Percentiles rank a stretch among this genome's conserved stretches.
Conservation (phyloP, 805 yeast species). For the Cyberlindnera xishuangbannaensis region DNA sequence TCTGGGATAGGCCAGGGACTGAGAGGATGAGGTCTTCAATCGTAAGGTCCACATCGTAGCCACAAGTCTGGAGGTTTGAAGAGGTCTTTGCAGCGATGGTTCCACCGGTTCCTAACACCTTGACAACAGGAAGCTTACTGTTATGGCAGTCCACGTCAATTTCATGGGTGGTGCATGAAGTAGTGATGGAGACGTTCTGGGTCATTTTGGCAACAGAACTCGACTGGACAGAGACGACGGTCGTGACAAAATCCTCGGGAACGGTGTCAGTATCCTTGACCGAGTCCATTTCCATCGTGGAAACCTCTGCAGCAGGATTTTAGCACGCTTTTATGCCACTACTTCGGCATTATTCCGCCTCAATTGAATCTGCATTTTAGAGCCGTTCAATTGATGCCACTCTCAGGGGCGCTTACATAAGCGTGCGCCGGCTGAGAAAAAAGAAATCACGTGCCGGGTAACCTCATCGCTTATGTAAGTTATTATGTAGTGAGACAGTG, state of each 20-base stretch:
- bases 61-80: slow-evolving; percentile 43
- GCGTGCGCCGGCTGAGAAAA: too few species aligned
- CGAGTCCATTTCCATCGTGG: slow-evolving; percentile 1
- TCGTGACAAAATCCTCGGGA: slow-evolving; percentile 6
- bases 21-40: slow-evolving; percentile 46
- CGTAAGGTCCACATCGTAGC: slow-evolving; percentile 49
- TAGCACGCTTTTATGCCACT: too few species aligned
- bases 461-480: slow-evolving; percentile 14
- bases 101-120: slow-evolving; percentile 56
- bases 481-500: not conserved
- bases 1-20: slow-evolving; percentile 54
- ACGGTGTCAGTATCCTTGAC: slow-evolving; percentile 11
- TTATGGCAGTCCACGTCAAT: slow-evolving; percentile 23
- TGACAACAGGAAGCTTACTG: slow-evolving; percentile 28
- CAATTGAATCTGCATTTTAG: not conserved
- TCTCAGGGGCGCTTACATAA: too few species aligned
- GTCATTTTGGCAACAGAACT: slow-evolving; percentile 2
- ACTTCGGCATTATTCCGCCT: too few species aligned
- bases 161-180: slow-evolving; percentile 20
- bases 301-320: too few species aligned
- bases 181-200: slow-evolving; percentile 21
- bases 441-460: too few species aligned
- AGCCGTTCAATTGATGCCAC: slow-evolving; percentile 2
- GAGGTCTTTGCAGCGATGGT: slow-evolving; percentile 53
- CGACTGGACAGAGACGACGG: slow-evolving; percentile 1